Conservation (phyloP, 257 asterid genomes). For the Pogostemon cablin region DNA sequence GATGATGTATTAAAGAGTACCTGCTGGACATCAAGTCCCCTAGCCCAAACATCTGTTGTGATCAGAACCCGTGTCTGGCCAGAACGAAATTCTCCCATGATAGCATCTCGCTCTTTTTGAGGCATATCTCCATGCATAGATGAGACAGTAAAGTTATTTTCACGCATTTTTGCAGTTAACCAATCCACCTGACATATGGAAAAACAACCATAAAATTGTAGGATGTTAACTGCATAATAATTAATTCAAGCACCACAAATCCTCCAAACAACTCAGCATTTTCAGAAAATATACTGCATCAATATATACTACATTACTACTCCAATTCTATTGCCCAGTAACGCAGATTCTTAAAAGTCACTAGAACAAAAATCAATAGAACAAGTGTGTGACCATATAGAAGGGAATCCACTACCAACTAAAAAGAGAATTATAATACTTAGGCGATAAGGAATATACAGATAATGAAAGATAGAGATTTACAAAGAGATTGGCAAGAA, state of each 20-base stretch:
- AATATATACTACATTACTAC: not conserved
- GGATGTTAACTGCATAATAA: not conserved
- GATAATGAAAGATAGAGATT: not conserved
- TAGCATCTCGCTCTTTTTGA: slow-evolving; percentile 92
- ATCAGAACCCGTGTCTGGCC: slow-evolving; percentile 92
- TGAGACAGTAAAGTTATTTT: slow-evolving; percentile 86
- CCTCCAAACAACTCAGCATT: slow-evolving; percentile 4
- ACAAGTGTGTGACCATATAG: not conserved
- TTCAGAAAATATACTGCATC: not conserved
- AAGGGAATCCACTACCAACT: not conserved
- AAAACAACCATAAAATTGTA: slow-evolving; percentile 18
- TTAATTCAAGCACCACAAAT: not conserved
- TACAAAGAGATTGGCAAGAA: not conserved
- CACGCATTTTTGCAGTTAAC: slow-evolving; percentile 90
- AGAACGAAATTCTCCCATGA: slow-evolving; percentile 81
- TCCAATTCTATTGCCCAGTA: not conserved
- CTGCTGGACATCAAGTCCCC: slow-evolving; percentile 99
- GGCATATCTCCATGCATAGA: slow-evolving; percentile 99
- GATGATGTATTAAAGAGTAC: slow-evolving; percentile 34
- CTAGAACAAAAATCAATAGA: not conserved
- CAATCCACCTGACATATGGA: slow-evolving; percentile 73
- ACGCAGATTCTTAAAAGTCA: not conserved
- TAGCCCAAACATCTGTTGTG: slow-evolving; percentile 99
- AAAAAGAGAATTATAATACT: not conserved
- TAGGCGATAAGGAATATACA: not conserved